These are phyloP conservation scores for Agaricus blazei DNA, from an alignment of 768 basidiomycete species.

Conservation along the genomic window DNA sequence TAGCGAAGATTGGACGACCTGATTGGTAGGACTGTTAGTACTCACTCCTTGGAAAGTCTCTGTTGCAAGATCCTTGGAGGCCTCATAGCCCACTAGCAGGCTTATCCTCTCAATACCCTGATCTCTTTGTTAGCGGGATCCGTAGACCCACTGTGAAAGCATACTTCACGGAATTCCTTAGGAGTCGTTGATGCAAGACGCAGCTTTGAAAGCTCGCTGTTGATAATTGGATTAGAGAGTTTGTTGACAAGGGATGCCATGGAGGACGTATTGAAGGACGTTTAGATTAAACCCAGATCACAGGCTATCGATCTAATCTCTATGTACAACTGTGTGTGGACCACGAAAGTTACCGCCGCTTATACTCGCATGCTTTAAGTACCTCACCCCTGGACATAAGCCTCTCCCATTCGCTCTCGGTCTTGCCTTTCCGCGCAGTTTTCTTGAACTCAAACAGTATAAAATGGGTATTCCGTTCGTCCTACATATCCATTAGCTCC, in stretches of 20 bases:
- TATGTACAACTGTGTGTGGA: background rate
- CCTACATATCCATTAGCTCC: slow-evolving; percentile 36
- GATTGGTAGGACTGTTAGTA: slow-evolving; percentile 4
- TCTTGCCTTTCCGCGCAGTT: slow-evolving; percentile 37
- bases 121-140: background rate
- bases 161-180: slow-evolving; percentile 78
- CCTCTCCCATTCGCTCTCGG: slow-evolving; percentile 55
- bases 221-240: slow-evolving; percentile 67
- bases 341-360: slow-evolving; percentile 55
- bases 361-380: slow-evolving; percentile 91
- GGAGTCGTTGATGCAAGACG: slow-evolving; percentile 53
- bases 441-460: slow-evolving; percentile 80
- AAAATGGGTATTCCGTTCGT: slow-evolving; percentile 81
- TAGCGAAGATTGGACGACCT: slow-evolving; percentile 1
- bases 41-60: slow-evolving; percentile 61
- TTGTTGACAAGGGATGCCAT: slow-evolving; percentile 39
- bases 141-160: background rate
- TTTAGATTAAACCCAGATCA: background rate
- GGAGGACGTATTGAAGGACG: slow-evolving; percentile 7
- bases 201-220: slow-evolving; percentile 68
- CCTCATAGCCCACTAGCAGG: slow-evolving; percentile 78
- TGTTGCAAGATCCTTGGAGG: slow-evolving; percentile 63
- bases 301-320: slow-evolving; percentile 2
- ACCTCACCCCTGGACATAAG: slow-evolving; percentile 48
- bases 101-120: slow-evolving; percentile 76